Base-by-base conservation (phyloP, 768 basidiomycete genomes). In the Naganishia onofrii region DNA sequence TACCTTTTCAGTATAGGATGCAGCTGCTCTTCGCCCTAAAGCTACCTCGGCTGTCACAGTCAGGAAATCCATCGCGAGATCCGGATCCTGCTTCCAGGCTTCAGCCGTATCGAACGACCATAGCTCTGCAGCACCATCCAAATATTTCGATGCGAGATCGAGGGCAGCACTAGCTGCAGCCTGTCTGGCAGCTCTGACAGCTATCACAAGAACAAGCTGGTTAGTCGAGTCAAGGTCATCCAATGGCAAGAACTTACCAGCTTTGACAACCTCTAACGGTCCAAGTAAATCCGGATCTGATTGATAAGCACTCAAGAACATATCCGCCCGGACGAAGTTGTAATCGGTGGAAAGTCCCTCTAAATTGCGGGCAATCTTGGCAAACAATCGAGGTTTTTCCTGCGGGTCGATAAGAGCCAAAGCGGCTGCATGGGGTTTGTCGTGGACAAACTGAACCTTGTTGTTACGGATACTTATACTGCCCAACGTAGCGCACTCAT, bases 361-460 rank as follows among this genome's bases (percentile, higher is more conserved):
- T 2, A 69, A 34, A 21, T 12, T 32, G 1, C 48, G 29, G 0
- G 29, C 68, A 17, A 69, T 60, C 29, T 29, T 32, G 34, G 36
- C 34, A 15, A 60, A 52, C 21, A 69, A 44, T 7, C 12, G 46
- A 0, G 46, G 28, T 32, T 63, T 60, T 29, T 51, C 56, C 2
- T 19, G 32, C 9, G 67, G 57, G 1, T 23, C 13, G 38, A 69
- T 72, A 0, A 63, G 34, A 13, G 48, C 56, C 26, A 68, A 29
- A 3, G 63, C 60, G 8, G 71, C 71, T 12, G 34, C 36, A 34
- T 72, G 71, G 19, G 54, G 66, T 23, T 76, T 70, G 67, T 78
- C 76, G 67, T 78, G 77, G 0, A 73, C 44, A 69, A 77, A 78
- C 0, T 54, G 51, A 19, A 71, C 72, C 26, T 52, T 29, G 44